Conservation (phyloP, 352 stramenopile species). For the Phytopythium delawarense region DNA sequence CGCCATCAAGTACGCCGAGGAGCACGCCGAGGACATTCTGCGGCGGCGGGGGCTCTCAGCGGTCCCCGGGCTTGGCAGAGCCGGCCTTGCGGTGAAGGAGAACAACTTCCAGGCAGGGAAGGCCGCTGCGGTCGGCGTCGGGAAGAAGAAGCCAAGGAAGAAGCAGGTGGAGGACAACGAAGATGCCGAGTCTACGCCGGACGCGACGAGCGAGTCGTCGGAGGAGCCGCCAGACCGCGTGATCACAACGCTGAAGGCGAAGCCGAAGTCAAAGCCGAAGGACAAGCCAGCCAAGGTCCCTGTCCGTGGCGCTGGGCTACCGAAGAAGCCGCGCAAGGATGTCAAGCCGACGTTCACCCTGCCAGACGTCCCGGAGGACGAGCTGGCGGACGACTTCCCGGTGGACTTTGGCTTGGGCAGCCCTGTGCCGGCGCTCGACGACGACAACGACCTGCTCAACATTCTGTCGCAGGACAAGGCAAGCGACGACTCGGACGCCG, state of each 20-base stretch:
- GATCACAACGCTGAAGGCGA: neutral
- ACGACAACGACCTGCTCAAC: conserved; percentile 41
- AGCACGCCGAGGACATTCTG: conserved; percentile 10
- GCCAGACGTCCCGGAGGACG: conserved; percentile 8
- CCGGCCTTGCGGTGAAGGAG: neutral
- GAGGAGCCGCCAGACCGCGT: neutral
- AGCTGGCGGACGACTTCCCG: conserved; percentile 15
- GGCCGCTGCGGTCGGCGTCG: neutral
- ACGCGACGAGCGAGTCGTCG: neutral
- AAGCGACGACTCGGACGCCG: conserved; percentile 61
- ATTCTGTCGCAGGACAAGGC: conserved; percentile 51
- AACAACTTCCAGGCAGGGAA: conserved; percentile 3
- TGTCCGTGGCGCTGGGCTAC: neutral
- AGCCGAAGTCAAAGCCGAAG: conserved; percentile 4
- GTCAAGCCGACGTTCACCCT: neutral
- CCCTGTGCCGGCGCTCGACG: conserved; percentile 18
- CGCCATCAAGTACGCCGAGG: conserved; percentile 5
- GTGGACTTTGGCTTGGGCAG: conserved; percentile 15
- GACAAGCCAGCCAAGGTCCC: conserved; percentile 4
- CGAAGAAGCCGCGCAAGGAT: conserved; percentile 1
- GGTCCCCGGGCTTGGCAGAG: neutral
- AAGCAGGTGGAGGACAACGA: conserved; percentile 14
- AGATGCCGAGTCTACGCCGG: conserved; percentile 7
- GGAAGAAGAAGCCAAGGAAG: conserved; percentile 7
- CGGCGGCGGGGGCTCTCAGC: neutral